Conservation (phyloP, 805 yeast species). For the Priceomyces haplophilus region DNA sequence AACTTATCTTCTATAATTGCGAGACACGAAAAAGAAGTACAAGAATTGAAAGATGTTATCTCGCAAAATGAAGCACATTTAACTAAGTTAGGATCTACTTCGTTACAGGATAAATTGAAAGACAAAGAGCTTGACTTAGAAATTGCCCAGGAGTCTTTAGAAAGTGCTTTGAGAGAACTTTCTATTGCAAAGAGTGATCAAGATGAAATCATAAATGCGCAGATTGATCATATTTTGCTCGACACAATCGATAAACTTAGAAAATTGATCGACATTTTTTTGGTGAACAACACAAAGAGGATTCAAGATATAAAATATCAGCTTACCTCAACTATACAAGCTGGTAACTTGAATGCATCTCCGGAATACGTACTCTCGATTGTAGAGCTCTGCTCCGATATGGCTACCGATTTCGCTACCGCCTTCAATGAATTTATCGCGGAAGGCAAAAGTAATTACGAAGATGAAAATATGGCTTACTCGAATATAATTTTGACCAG, state of each 20-base stretch:
- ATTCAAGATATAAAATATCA: constrained; percentile 71
- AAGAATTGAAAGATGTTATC: constrained; percentile 49
- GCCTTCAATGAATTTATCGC: constrained; percentile 72
- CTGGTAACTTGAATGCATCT: constrained; percentile 74
- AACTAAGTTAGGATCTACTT: constrained; percentile 20
- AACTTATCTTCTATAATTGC: constrained; percentile 58
- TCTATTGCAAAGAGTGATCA: constrained; percentile 49
- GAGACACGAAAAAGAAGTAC: constrained; percentile 63
- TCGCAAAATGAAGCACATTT: constrained; percentile 28
- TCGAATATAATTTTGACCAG: constrained; percentile 59
- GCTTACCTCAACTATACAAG: constrained; percentile 75
- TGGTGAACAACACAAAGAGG: constrained; percentile 64
- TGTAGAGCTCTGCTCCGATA: constrained; percentile 64
- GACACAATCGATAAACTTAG: constrained; percentile 49
- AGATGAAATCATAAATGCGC: constrained; percentile 54
- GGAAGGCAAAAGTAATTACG: constrained; percentile 57
- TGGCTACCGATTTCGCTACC: constrained; percentile 77
- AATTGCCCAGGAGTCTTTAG: constrained; percentile 75
- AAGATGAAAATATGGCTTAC: constrained; percentile 51
- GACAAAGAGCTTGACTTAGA: constrained; percentile 79
- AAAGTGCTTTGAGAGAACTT: constrained; percentile 61
- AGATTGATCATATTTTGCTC: constrained; percentile 51
- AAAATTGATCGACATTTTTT: constrained; percentile 63
- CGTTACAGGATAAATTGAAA: constrained; percentile 45
- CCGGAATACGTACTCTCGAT: constrained; percentile 66